Percentiles rank a stretch among this genome's conserved stretches.
These are phyloP conservation scores for Suhomyces xylopsoci DNA, from an alignment of 805 yeast species.

Conservation along the genomic window DNA sequence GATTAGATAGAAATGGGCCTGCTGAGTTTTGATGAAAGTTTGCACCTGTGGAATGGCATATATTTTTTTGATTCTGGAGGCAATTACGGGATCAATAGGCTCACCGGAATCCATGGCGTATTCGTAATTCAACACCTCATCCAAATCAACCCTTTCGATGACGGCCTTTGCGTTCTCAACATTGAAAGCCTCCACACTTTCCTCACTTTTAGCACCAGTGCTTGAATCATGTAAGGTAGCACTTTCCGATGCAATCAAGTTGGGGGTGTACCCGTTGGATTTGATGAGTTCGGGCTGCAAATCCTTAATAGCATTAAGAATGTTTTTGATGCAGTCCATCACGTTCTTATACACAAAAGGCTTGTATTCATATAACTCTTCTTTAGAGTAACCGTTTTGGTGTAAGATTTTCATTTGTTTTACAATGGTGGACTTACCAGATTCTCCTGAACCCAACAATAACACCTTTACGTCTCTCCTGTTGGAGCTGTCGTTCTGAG, in stretches of 20 bases:
- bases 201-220: constrained; percentile 5
- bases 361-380: constrained; percentile 70
- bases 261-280: constrained; percentile 6
- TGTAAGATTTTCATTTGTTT: constrained; percentile 80
- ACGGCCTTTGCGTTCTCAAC: constrained; percentile 11
- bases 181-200: constrained; percentile 10
- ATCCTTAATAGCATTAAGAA: constrained; percentile 63
- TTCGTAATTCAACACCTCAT: constrained; percentile 44
- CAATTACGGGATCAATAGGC: constrained; percentile 49
- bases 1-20: constrained; percentile 73
- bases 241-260: constrained; percentile 1
- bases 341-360: constrained; percentile 78
- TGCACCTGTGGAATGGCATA: constrained; percentile 59
- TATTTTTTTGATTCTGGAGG: constrained; percentile 46
- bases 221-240: constrained; percentile 2
- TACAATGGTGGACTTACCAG: constrained; percentile 77
- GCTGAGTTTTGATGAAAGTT: constrained; percentile 53
- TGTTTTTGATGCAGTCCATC: constrained; percentile 68
- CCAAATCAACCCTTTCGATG: constrained; percentile 37
- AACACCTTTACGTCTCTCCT: constrained; percentile 64
- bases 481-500: neutral
- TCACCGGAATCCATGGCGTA: constrained; percentile 53
- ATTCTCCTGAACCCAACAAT: constrained; percentile 83
- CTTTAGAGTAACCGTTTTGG: constrained; percentile 65
- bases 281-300: constrained; percentile 42